A percentile compares a stretch with the other conserved stretches of the same genome.
These are phyloP conservation scores for Yamadazyma atlantica DNA, from an alignment of 1,139 yeast genomes.

Conservation along the genomic window DNA sequence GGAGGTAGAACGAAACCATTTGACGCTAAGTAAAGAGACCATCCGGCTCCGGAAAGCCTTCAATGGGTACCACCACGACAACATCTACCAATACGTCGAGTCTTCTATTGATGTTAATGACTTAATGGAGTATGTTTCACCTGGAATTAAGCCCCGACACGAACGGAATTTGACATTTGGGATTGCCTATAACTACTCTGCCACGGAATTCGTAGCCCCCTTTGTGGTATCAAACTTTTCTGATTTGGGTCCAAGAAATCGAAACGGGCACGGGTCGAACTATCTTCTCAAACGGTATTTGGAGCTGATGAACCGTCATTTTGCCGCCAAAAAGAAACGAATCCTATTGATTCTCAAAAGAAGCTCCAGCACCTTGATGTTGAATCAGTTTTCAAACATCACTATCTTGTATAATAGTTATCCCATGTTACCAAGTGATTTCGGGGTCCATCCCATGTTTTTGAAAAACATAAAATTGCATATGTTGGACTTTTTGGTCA, in stretches of 20 bases:
- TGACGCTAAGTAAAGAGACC: slow-evolving; percentile 16
- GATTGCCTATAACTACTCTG: slow-evolving; percentile 18
- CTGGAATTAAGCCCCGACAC: slow-evolving; percentile 3
- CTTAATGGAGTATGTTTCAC: slow-evolving; percentile 9
- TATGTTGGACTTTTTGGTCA: slow-evolving; percentile 6
- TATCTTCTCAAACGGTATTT: slow-evolving; percentile 9
- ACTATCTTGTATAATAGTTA: slow-evolving; percentile 8
- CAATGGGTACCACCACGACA: slow-evolving; percentile 11
- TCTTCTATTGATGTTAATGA: slow-evolving; percentile 18
- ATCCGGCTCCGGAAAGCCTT: slow-evolving; percentile 14
- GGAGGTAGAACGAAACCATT: slow-evolving; percentile 9
- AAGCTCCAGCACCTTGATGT: slow-evolving; percentile 7
- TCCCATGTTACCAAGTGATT: slow-evolving; percentile 10
- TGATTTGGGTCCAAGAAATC: slow-evolving; percentile 3
- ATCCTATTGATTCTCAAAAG: slow-evolving; percentile 8
- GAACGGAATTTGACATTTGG: slow-evolving; percentile 16
- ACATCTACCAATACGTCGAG: slow-evolving; percentile 20
- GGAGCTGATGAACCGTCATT: slow-evolving; percentile 3
- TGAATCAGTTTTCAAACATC: slow-evolving; percentile 7
- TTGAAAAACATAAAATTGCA: slow-evolving; percentile 7
- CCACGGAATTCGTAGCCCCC: slow-evolving; percentile 19
- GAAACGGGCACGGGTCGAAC: slow-evolving; percentile 10
- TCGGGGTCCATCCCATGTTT: slow-evolving; percentile 10
- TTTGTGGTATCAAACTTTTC: slow-evolving; percentile 15
- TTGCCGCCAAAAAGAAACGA: slow-evolving; percentile 2